These are phyloP conservation scores for Alternaria ventricosa DNA, from an alignment of 2,329 filamentous ascomycete species.

Conservation along the genomic window DNA sequence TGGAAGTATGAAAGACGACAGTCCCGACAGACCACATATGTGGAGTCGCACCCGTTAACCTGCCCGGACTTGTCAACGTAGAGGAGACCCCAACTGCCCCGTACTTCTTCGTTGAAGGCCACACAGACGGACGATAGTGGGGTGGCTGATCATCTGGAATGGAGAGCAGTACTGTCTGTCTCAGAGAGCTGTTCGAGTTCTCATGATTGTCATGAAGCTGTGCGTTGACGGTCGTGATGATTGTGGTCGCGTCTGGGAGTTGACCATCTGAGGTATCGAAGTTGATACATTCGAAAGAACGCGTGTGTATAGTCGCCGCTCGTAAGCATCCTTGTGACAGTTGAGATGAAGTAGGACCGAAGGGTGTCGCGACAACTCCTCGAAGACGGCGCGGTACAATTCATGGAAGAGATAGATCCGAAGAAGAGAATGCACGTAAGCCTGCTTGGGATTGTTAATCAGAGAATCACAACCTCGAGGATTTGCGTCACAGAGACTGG, in stretches of 20 bases:
- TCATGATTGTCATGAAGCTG: background rate
- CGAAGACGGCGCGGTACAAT: background rate
- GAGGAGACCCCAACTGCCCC: background rate
- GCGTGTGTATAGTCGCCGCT: background rate
- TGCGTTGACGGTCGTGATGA: background rate
- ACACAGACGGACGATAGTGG: background rate
- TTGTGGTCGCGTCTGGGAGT: background rate
- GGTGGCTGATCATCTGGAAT: background rate
- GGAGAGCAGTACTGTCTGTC: background rate
- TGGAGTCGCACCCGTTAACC: background rate
- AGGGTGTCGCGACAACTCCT: background rate
- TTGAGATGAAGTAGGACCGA: background rate
- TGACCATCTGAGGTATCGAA: background rate
- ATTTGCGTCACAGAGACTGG: slow-evolving; percentile 4
- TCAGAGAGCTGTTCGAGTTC: background rate
- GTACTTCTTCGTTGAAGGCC: background rate
- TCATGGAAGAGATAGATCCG: slow-evolving; percentile 8
- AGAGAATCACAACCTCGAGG: background rate
- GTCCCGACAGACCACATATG: background rate
- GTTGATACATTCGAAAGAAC: background rate
- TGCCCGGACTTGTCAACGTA: background rate
- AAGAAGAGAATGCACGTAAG: background rate
- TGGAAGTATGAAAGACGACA: background rate
- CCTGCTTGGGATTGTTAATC: background rate
- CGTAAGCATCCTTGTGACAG: background rate